Conservation (phyloP, 495 filamentous ascomycete species). For the Aspergillus leporis region DNA sequence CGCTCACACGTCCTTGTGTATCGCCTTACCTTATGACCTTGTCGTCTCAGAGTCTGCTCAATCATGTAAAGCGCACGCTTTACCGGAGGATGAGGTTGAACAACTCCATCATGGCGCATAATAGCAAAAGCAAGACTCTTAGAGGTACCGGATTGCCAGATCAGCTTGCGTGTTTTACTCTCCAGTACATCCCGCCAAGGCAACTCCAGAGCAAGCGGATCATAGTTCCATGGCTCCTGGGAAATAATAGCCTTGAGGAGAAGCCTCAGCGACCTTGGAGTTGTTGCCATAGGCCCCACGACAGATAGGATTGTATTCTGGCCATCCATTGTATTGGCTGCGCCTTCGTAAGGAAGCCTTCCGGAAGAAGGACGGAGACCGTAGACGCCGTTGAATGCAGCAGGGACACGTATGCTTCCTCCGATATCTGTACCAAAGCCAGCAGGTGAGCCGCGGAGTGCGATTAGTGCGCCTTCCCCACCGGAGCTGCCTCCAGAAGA, state of each 20-base stretch:
- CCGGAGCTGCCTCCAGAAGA: conserved; percentile 59
- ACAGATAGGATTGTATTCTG: conserved; percentile 59
- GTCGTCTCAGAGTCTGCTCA: conserved; percentile 46
- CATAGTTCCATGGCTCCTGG: conserved; percentile 62
- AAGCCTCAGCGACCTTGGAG: conserved; percentile 49
- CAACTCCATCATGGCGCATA: conserved; percentile 49
- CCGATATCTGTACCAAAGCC: conserved; percentile 74
- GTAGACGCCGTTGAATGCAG: conserved; percentile 63
- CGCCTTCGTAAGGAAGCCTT: conserved; percentile 45
- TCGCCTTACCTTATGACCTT: conserved; percentile 51
- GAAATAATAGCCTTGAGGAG: conserved; percentile 55
- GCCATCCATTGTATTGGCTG: conserved; percentile 56
- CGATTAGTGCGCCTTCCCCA: conserved; percentile 62
- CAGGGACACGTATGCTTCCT: conserved; percentile 67
- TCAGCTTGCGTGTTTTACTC: conserved; percentile 44
- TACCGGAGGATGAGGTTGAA: conserved; percentile 54
- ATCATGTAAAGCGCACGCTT: conserved; percentile 54
- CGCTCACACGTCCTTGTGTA: not conserved
- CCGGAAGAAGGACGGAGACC: conserved; percentile 51
- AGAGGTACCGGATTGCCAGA: conserved; percentile 31
- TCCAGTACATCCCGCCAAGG: conserved; percentile 61
- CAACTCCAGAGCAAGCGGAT: conserved; percentile 60
- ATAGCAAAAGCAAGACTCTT: conserved; percentile 53
- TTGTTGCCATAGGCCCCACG: conserved; percentile 56
- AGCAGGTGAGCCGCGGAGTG: conserved; percentile 52